A percentile compares a stretch with the other conserved stretches of the same genome.
Conservation (phyloP, 805 yeast genomes). For the Nakazawaea sp. region DNA sequence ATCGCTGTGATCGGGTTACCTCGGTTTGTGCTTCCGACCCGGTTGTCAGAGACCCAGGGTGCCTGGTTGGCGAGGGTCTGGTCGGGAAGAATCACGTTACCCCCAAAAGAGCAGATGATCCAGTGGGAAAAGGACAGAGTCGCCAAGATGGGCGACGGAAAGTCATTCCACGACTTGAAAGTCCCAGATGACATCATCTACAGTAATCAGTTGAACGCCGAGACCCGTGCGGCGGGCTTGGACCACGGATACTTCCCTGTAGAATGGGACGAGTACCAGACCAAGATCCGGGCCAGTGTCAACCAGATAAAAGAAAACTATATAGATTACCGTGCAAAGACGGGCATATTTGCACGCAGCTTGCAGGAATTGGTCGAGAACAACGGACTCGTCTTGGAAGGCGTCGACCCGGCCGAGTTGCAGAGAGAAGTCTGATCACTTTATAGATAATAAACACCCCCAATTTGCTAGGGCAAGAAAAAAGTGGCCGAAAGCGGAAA, state of each 20-base stretch:
- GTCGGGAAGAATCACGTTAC: constrained; percentile 45
- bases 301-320: constrained; percentile 38
- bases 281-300: constrained; percentile 33
- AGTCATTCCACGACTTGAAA: constrained; percentile 43
- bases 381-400: constrained; percentile 27
- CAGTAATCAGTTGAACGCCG: constrained; percentile 35
- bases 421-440: too few species aligned
- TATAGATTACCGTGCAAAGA: constrained; percentile 28
- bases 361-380: constrained; percentile 32
- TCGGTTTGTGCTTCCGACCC: constrained; percentile 53
- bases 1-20: constrained; percentile 59
- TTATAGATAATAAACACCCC: too few species aligned
- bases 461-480: too few species aligned
- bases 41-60: constrained; percentile 58
- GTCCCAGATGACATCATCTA: constrained; percentile 57
- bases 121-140: constrained; percentile 32
- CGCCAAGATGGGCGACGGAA: constrained; percentile 37
- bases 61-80: constrained; percentile 58
- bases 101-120: constrained; percentile 39
- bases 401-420: constrained; percentile 12
- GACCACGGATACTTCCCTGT: constrained; percentile 42
- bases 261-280: constrained; percentile 43
- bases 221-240: constrained; percentile 28
- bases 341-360: constrained; percentile 29
- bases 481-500: too few species aligned